A percentile compares a stretch with the other conserved stretches of the same genome.
Conservation (phyloP, 1,284 basidiomycete species). For the Tilletia caries region DNA sequence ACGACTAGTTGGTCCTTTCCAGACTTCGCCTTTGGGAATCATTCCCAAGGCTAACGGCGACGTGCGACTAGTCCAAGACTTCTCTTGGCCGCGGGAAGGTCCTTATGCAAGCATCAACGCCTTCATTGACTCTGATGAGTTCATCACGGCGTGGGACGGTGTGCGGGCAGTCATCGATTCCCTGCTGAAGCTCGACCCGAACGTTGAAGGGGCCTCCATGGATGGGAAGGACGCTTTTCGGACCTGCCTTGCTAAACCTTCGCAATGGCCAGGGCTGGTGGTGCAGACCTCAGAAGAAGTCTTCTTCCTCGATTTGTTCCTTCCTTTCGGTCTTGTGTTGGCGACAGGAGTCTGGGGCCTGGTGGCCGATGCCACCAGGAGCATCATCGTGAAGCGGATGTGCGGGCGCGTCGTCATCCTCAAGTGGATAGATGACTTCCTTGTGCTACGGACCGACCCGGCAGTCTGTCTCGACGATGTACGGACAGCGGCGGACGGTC, state of each 20-base stretch:
- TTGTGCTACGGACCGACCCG: background rate
- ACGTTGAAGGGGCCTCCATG: background rate
- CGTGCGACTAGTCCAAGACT: background rate
- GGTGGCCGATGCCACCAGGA: background rate
- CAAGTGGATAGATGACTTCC: conserved; percentile 4
- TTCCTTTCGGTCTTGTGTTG: background rate
- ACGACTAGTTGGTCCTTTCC: background rate
- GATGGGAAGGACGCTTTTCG: background rate
- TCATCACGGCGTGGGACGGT: background rate
- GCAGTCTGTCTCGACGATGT: background rate
- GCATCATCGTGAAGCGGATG: background rate
- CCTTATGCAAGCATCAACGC: background rate
- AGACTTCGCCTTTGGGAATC: background rate
- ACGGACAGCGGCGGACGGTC: background rate
- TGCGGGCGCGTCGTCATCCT: background rate
- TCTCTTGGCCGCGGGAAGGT: background rate
- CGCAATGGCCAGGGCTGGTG: background rate
- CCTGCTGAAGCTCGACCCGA: background rate
- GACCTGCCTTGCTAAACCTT: background rate
- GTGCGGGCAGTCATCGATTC: background rate
- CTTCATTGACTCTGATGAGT: background rate
- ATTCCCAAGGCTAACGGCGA: background rate
- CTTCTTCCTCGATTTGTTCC: background rate
- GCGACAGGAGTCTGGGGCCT: background rate
- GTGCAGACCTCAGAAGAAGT: background rate